These are phyloP conservation scores for Fusarium pseudonygamai DNA, from an alignment of 2,329 filamentous ascomycete genomes.

Conservation along the genomic window DNA sequence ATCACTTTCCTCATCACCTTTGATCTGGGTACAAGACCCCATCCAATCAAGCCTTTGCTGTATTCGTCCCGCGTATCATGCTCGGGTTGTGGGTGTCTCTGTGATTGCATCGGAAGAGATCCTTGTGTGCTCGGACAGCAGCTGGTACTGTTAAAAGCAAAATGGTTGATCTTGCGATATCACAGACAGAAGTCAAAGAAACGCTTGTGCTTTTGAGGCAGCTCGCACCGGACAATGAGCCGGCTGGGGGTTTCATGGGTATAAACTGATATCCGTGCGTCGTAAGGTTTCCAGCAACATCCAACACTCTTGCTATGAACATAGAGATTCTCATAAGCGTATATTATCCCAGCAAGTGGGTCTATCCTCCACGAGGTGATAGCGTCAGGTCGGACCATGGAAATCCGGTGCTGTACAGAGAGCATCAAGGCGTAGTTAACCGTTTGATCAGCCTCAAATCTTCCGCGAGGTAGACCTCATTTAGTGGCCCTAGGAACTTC, in stretches of 20 bases:
- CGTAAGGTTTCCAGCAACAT: neutral
- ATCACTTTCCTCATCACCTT: neutral
- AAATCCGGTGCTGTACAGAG: neutral
- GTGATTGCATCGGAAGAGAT: neutral
- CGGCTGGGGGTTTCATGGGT: constrained; percentile 1
- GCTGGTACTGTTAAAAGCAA: neutral
- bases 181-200: neutral
- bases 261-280: constrained; percentile 18
- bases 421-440: constrained; percentile 11
- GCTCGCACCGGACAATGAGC: constrained; percentile 5
- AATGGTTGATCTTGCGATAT: constrained; percentile 7
- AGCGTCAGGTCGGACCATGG: neutral
- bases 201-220: constrained; percentile 5
- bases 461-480: neutral
- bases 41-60: neutral
- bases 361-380: neutral
- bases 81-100: neutral
- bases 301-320: neutral
- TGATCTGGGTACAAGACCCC: neutral
- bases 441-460: constrained; percentile 6
- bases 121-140: constrained; percentile 7
- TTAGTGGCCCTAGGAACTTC: constrained; percentile 15
- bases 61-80: neutral
- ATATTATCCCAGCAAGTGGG: constrained; percentile 6
- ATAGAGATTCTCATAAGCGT: neutral